phyloP scores from a whole-genome alignment of 192 early-diverging fungal genomes.

The Entomortierella chlamydospora region DNA sequence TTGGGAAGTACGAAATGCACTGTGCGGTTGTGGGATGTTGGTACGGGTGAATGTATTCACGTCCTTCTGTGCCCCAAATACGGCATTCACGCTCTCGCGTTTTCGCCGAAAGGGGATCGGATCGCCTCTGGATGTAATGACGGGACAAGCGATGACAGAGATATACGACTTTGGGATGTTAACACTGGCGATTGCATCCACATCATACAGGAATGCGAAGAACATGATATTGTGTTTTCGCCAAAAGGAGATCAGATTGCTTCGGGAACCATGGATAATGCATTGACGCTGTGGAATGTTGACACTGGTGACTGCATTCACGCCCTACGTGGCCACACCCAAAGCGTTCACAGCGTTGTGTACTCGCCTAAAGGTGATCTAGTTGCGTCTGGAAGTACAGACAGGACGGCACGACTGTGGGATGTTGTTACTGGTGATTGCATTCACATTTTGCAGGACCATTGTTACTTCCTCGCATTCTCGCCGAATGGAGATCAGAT shows the following conservation, averaged over 20 bases:
- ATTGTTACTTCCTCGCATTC: not conserved
- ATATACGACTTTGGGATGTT: slow-evolving; percentile 13
- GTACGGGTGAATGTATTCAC: not conserved
- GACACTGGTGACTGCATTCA: not conserved
- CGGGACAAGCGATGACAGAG: no score
- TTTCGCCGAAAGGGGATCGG: not conserved
- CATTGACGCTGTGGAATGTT: slow-evolving; percentile 9
- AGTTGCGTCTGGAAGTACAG: slow-evolving; percentile 4
- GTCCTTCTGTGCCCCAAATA: not conserved
- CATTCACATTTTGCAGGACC: not conserved
- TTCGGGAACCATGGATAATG: not conserved
- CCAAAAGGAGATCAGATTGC: slow-evolving; percentile 8
- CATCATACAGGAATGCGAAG: not conserved
- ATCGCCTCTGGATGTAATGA: not conserved
- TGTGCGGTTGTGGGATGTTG: slow-evolving; percentile 4
- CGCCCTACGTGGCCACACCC: slow-evolving; percentile 10
- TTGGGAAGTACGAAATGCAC: no score
- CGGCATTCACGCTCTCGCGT: not conserved
- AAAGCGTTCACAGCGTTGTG: not conserved
- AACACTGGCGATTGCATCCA: not conserved
- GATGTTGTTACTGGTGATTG: not conserved
- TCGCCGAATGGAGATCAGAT: not conserved
- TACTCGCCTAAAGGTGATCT: slow-evolving; percentile 10
- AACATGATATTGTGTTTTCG: slow-evolving; percentile 8
- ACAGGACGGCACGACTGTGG: slow-evolving; percentile 5